phyloP scores from a whole-genome alignment of 1,139 yeast genomes.

The Pichia inconspicua region DNA sequence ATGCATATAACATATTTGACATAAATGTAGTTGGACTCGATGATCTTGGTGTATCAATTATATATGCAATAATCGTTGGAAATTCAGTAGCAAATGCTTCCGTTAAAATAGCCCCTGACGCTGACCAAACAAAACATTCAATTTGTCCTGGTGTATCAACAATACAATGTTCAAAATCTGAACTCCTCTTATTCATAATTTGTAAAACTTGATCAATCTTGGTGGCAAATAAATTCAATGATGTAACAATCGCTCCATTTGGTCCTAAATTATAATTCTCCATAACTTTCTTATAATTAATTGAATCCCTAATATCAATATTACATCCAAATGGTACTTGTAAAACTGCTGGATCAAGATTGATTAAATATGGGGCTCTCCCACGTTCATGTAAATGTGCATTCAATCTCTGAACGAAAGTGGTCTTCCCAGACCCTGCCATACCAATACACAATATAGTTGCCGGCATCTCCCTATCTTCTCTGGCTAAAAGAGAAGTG shows the following conservation, averaged over 20 bases:
- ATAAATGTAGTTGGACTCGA: constrained; percentile 93
- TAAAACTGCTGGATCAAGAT: constrained; percentile 92
- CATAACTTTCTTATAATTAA: constrained; percentile 94
- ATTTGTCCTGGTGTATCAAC: constrained; percentile 98
- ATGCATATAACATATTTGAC: constrained; percentile 97
- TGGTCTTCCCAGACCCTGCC: constrained; percentile 98
- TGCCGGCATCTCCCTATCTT: constrained; percentile 32
- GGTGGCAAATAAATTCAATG: constrained; percentile 84
- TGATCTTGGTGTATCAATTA: constrained; percentile 93
- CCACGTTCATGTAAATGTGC: constrained; percentile 71
- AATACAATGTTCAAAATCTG: constrained; percentile 60
- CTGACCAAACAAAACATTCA: constrained; percentile 95
- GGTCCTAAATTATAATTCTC: constrained; percentile 90
- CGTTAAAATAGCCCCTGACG: constrained; percentile 92
- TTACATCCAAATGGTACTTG: constrained; percentile 90
- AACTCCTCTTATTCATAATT: constrained; percentile 74
- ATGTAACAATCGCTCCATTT: constrained; percentile 96
- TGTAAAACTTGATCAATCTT: constrained; percentile 92
- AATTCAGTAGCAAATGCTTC: constrained; percentile 94
- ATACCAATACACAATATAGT: constrained; percentile 84
- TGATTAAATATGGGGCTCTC: constrained; percentile 79
- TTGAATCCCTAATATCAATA: constrained; percentile 93
- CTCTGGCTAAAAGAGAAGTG: too few species aligned
- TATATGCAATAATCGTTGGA: constrained; percentile 92
- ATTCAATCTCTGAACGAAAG: constrained; percentile 91